Evolutionary conservation across 176 grass and related monocot species (phyloP).

Genomic region (Oryza punctata): DNA sequence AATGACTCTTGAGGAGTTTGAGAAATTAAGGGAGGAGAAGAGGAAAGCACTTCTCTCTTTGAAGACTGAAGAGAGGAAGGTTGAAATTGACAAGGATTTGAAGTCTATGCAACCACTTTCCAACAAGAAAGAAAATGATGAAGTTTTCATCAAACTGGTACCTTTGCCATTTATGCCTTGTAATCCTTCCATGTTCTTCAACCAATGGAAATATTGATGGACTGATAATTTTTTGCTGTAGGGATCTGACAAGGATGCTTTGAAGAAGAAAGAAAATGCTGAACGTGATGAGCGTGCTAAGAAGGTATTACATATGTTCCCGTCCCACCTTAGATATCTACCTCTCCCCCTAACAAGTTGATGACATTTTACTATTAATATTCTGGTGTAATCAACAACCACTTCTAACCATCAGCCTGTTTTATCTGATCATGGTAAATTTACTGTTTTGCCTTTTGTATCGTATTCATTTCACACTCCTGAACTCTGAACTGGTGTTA

Average conservation of each 20-base stretch:
- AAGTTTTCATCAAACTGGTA: constrained; percentile 86
- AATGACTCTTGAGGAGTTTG: constrained; percentile 96
- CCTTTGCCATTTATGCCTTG: neutral
- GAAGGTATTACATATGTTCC: constrained; percentile 51
- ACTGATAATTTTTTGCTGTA: constrained; percentile 6
- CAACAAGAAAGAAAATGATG: constrained; percentile 66
- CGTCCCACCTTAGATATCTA: neutral
- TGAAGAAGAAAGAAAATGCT: constrained; percentile 89
- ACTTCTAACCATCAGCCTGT: neutral
- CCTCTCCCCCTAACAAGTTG: neutral
- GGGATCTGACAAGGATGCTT: constrained; percentile 86
- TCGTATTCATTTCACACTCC: constrained; percentile 3
- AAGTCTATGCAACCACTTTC: constrained; percentile 77
- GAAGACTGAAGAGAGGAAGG: constrained; percentile 86
- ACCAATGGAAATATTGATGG: neutral
- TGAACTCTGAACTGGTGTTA: neutral
- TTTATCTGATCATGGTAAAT: neutral
- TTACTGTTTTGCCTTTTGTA: neutral
- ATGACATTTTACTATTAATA: neutral
- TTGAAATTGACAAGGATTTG: constrained; percentile 90
- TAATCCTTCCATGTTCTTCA: constrained; percentile 2
- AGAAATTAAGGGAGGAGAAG: constrained; percentile 90
- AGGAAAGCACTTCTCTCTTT: constrained; percentile 68
- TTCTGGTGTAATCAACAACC: neutral
- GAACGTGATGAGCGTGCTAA: constrained; percentile 82